These are phyloP conservation scores for Saccharomycopsis schoenii DNA, from an alignment of 805 yeast genomes.

Conservation along the genomic window DNA sequence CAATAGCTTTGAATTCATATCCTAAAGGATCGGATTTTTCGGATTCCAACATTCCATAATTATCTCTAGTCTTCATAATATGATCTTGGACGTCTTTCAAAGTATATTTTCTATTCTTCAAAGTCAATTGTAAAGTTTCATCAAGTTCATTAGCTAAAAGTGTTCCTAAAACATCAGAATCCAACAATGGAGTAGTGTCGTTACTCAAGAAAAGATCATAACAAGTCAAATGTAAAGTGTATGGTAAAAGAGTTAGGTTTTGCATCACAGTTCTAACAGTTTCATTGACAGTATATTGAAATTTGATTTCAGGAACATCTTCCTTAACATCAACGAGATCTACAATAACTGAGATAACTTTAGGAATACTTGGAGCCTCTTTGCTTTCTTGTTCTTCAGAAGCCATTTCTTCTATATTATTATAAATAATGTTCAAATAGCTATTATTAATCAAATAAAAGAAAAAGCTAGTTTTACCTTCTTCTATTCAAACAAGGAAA, in stretches of 20 bases:
- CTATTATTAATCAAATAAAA: not conserved
- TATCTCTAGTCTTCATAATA: conserved; percentile 51
- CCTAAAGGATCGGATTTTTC: conserved; percentile 35
- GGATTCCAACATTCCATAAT: conserved; percentile 40
- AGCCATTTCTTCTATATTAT: not conserved
- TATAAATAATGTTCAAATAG: not conserved
- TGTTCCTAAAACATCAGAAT: conserved; percentile 22
- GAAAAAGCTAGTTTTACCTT: not conserved
- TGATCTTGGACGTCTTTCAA: conserved; percentile 54
- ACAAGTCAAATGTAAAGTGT: conserved; percentile 50
- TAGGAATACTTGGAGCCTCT: not conserved
- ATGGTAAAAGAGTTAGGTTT: conserved; percentile 46
- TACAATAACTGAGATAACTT: not conserved
- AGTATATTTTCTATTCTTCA: conserved; percentile 41
- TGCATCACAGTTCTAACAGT: conserved; percentile 48
- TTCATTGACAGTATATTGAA: conserved; percentile 26
- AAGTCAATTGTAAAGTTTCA: conserved; percentile 37
- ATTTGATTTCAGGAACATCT: not conserved
- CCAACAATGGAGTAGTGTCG: conserved; percentile 26
- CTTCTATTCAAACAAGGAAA: not conserved
- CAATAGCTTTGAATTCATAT: conserved; percentile 8
- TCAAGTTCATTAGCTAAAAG: conserved; percentile 21
- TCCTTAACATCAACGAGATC: not conserved
- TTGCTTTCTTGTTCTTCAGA: not conserved
- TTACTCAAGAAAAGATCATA: conserved; percentile 38